Evolutionary conservation across 2,329 filamentous ascomycete genomes (phyloP).

Genomic region (Diplodia intermedia): DNA sequence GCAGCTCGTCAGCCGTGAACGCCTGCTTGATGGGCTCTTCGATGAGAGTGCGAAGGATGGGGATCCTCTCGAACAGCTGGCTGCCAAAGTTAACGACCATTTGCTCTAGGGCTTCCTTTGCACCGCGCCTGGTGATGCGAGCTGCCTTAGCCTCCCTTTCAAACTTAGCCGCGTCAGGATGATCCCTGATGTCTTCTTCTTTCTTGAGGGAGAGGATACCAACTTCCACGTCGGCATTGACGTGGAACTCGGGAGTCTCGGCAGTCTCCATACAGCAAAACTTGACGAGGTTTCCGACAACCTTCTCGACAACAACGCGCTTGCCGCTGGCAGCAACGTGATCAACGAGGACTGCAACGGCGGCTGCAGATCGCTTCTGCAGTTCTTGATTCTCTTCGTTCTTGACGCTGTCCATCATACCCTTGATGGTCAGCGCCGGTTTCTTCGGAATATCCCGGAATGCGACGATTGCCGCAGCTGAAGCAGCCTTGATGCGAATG

Average conservation of each 20-base stretch:
- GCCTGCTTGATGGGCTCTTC: slow-evolving; percentile 78
- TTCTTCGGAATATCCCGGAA: slow-evolving; percentile 90
- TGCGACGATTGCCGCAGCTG: slow-evolving; percentile 87
- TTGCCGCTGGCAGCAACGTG: slow-evolving; percentile 82
- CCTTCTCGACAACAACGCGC: slow-evolving; percentile 88
- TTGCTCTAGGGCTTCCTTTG: slow-evolving; percentile 92
- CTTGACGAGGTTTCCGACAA: slow-evolving; percentile 93
- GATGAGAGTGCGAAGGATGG: slow-evolving; percentile 81
- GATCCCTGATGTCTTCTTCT: slow-evolving; percentile 93
- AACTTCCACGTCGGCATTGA: slow-evolving; percentile 77
- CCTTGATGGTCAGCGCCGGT: slow-evolving; percentile 89
- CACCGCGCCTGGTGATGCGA: slow-evolving; percentile 86
- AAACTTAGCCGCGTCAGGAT: slow-evolving; percentile 87
- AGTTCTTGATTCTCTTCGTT: slow-evolving; percentile 89
- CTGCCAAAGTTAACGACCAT: slow-evolving; percentile 80
- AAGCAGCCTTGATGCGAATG: slow-evolving; percentile 82
- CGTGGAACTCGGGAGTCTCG: slow-evolving; percentile 92
- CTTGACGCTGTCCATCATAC: slow-evolving; percentile 98
- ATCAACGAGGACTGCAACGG: slow-evolving; percentile 84
- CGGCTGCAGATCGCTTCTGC: slow-evolving; percentile 83
- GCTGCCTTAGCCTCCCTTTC: slow-evolving; percentile 88
- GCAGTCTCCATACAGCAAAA: slow-evolving; percentile 98
- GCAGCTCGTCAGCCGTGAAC: slow-evolving; percentile 72
- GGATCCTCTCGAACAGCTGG: slow-evolving; percentile 79
- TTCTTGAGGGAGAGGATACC: slow-evolving; percentile 93